Conservation (phyloP, 352 stramenopile genomes). For the Pythium guiyangense region DNA sequence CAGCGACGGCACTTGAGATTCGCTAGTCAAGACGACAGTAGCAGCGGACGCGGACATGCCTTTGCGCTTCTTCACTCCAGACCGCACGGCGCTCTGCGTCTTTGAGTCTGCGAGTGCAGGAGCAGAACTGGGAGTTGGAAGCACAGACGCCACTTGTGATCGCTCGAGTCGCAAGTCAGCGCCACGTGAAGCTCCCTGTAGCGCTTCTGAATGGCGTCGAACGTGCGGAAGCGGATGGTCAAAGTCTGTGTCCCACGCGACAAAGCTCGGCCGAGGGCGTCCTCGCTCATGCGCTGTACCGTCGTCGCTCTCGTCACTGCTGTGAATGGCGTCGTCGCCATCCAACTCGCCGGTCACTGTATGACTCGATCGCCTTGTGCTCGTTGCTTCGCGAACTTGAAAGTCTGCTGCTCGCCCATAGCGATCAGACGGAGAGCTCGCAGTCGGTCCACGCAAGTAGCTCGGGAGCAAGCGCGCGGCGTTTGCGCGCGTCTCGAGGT, state of each 20-base stretch:
- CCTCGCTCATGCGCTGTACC: too few species aligned
- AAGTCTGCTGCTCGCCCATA: neutral
- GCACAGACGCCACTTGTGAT: too few species aligned
- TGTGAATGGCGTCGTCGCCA: neutral
- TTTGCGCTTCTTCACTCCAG: too few species aligned
- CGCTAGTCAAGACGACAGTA: too few species aligned
- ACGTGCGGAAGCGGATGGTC: neutral
- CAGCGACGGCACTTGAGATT: too few species aligned
- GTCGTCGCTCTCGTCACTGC: neutral
- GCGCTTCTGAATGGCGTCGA: neutral
- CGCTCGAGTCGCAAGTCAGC: too few species aligned
- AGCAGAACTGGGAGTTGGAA: too few species aligned
- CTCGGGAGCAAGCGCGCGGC: constrained; percentile 47
- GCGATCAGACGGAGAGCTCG: neutral
- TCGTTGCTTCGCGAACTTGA: neutral
- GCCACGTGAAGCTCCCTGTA: too few species aligned
- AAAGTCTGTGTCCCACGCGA: neutral
- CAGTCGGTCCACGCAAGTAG: constrained; percentile 40
- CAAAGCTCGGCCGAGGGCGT: constrained; percentile 6
- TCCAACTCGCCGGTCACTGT: neutral
- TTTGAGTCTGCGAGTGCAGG: too few species aligned
- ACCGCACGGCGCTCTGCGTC: too few species aligned
- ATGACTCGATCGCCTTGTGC: neutral
- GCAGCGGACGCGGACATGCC: too few species aligned
- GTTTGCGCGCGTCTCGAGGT: constrained; percentile 48